Conservation (phyloP, 1,284 basidiomycete genomes). For the Leccinum glutinopallens region DNA sequence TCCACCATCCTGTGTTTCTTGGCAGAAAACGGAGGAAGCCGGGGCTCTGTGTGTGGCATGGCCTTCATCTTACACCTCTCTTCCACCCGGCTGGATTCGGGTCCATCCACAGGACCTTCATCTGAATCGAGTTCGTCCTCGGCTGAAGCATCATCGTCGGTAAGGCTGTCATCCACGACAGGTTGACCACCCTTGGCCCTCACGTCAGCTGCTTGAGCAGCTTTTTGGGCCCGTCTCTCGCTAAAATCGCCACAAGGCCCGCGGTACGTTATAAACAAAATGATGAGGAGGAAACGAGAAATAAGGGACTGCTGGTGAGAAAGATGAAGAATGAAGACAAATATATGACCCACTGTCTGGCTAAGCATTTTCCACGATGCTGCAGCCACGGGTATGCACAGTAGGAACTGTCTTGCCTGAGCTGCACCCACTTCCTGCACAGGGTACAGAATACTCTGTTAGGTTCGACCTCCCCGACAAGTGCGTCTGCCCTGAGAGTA, state of each 20-base stretch:
- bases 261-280: slow-evolving; percentile 13
- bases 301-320: slow-evolving; percentile 17
- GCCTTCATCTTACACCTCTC: slow-evolving; percentile 34
- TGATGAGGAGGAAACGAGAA: slow-evolving; percentile 2
- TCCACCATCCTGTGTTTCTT: slow-evolving; percentile 32
- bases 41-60: slow-evolving; percentile 27
- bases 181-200: slow-evolving; percentile 32
- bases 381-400: slow-evolving; percentile 79
- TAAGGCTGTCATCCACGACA: slow-evolving; percentile 29
- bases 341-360: slow-evolving; percentile 55
- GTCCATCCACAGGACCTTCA: slow-evolving; percentile 33
- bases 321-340: neutral
- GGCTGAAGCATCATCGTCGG: slow-evolving; percentile 31
- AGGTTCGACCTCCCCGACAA: slow-evolving; percentile 68
- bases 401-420: slow-evolving; percentile 70
- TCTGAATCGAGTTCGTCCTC: slow-evolving; percentile 49
- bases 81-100: slow-evolving; percentile 28
- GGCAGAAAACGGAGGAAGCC: slow-evolving; percentile 20
- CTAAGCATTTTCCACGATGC: slow-evolving; percentile 71
- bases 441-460: slow-evolving; percentile 73
- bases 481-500: slow-evolving; percentile 59
- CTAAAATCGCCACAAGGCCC: slow-evolving; percentile 34
- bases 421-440: slow-evolving; percentile 78
- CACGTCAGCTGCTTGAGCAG: slow-evolving; percentile 34
- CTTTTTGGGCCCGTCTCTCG: slow-evolving; percentile 53